Base-by-base conservation (phyloP, 2,329 filamentous ascomycete genomes). In the Xylaria arbuscula region DNA sequence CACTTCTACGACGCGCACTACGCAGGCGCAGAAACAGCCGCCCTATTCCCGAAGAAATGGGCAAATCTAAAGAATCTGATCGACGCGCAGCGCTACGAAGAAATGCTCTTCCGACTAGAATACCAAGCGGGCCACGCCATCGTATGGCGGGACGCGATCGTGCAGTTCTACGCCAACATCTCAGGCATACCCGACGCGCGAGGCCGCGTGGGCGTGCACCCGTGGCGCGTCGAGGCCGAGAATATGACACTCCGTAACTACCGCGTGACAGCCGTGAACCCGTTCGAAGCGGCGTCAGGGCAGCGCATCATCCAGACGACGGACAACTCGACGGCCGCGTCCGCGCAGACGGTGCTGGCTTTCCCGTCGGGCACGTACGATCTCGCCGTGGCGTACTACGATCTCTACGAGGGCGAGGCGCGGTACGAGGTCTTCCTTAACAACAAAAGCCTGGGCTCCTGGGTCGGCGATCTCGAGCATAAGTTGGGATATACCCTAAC, bases 51-150 rank as follows among this genome's bases (percentile, higher is more conserved):
- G 0, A 40, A 72, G 1, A 76, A 80, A 28, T 92, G 89, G 89
- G 78, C 85, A 62, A 80, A 81, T 0, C 80, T 92, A 0, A 72
- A 83, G 59, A 86, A 83, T 1, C 84, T 84, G 53, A 82, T 92
- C 55, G 90, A 93, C 75, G 69, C 78, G 4, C 83, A 90, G 77
- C 83, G 89, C 28, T 91, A 83, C 76, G 80, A 87, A 5, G 83
- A 91, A 55, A 83, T 87, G 40, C 80, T 87, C 0, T 88, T 86
- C 78, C 84, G 87, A 2, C 84, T 91, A 11, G 80, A 80, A 1
- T 93, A 88, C 76, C 90, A 92, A 77, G 88, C 90, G 0, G 90
- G 90, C 0, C 91, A 93, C 78, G 84, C 89, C 0, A 83, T 93
- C 19, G 87, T 92, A 17, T 93, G 91, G 90, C 84, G 90, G 15